Percentiles rank a stretch among this genome's conserved stretches.
Conservation (phyloP, 2,329 filamentous ascomycete genomes). For the Cercospora nicotianae region DNA sequence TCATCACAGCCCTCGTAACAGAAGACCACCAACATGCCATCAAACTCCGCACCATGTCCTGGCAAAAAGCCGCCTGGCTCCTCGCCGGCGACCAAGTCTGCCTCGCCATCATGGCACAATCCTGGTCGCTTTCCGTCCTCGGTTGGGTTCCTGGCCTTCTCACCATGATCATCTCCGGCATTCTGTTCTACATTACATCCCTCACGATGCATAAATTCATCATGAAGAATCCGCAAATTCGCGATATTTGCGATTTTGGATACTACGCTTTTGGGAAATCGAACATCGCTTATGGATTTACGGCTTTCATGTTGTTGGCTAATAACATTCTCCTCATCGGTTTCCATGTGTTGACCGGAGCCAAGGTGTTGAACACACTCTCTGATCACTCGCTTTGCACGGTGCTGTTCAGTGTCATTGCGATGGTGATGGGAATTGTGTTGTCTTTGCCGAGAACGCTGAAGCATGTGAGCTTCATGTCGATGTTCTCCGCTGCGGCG, state of each 20-base stretch:
- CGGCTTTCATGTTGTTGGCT: constrained; percentile 50
- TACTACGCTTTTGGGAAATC: constrained; percentile 51
- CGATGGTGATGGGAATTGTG: constrained; percentile 49
- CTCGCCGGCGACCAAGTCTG: constrained; percentile 53
- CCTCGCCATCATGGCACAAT: constrained; percentile 54
- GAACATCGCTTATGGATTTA: constrained; percentile 48
- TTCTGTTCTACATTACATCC: constrained; percentile 53
- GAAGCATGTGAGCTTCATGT: constrained; percentile 53
- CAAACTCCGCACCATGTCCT: constrained; percentile 55
- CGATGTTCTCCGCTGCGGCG: constrained; percentile 51
- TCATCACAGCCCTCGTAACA: constrained; percentile 29
- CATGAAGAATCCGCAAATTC: constrained; percentile 54
- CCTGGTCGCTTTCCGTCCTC: constrained; percentile 52
- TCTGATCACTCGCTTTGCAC: constrained; percentile 53
- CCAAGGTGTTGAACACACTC: constrained; percentile 52
- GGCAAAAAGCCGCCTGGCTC: constrained; percentile 54
- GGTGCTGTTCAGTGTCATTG: constrained; percentile 51
- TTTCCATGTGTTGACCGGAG: constrained; percentile 53
- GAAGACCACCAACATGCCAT: constrained; percentile 53
- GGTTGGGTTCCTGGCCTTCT: constrained; percentile 52
- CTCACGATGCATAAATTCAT: constrained; percentile 55
- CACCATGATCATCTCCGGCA: constrained; percentile 49
- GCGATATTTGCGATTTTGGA: constrained; percentile 53
- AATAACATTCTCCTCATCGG: constrained; percentile 55
- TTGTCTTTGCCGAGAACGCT: constrained; percentile 50